Percentiles rank a stretch among this genome's conserved stretches.
These are phyloP conservation scores for Wickerhamomyces rabaulensis DNA, from an alignment of 805 yeast genomes.

Conservation along the genomic window DNA sequence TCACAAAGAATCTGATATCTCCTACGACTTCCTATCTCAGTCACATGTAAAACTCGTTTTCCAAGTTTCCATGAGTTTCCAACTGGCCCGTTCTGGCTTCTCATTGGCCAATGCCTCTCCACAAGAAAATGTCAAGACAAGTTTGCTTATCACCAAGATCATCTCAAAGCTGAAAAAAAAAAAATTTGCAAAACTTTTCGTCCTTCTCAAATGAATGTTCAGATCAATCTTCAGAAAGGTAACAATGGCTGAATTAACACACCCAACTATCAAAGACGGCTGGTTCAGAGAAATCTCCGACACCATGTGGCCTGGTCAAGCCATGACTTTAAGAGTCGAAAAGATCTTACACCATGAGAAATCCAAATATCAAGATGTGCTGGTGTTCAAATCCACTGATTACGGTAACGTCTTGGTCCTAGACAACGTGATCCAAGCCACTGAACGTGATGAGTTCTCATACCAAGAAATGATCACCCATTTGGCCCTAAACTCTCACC, in stretches of 20 bases:
- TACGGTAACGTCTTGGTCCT: conserved; percentile 94
- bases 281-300: conserved; percentile 96
- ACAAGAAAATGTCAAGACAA: too few relatives aligned
- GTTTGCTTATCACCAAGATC: not conserved
- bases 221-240: not conserved
- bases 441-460: conserved; percentile 95
- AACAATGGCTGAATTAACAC: conserved; percentile 32
- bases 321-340: conserved; percentile 86
- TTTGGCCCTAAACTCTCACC: conserved; percentile 87
- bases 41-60: too few relatives aligned
- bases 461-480: conserved; percentile 99
- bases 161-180: not conserved
- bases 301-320: conserved; percentile 99
- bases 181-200: not conserved
- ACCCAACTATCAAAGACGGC: conserved; percentile 59
- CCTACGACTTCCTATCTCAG: too few relatives aligned
- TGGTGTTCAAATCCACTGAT: conserved; percentile 87
- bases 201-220: conserved; percentile 1
- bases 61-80: not conserved
- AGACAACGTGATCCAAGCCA: conserved; percentile 92
- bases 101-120: not conserved
- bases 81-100: not conserved
- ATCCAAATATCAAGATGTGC: conserved; percentile 88
- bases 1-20: too few relatives aligned
- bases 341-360: conserved; percentile 79